These are phyloP conservation scores for Penicillium sp. DNA, from an alignment of 2,329 filamentous ascomycete genomes.

Conservation along the genomic window DNA sequence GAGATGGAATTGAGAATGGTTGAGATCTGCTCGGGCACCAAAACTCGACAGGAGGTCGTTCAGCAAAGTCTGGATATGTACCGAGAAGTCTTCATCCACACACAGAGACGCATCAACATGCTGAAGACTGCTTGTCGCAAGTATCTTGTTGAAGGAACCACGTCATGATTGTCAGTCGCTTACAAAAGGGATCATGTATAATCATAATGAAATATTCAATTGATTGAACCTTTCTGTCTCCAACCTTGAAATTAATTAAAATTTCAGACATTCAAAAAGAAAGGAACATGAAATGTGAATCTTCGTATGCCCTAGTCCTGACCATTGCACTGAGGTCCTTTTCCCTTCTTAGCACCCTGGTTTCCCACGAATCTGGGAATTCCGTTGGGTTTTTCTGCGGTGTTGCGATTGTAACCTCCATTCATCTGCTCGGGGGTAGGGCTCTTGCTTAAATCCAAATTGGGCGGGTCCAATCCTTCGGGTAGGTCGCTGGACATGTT, in stretches of 20 bases:
- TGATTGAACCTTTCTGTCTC: background rate
- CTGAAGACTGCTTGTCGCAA: constrained; percentile 60
- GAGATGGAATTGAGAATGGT: constrained; percentile 99
- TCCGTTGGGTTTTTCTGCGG: background rate
- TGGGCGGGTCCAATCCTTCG: background rate
- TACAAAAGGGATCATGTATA: background rate
- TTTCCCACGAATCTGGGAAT: background rate
- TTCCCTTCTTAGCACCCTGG: background rate
- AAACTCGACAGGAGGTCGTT: constrained; percentile 71
- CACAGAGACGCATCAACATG: constrained; percentile 69
- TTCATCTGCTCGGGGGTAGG: background rate
- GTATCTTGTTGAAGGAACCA: constrained; percentile 50
- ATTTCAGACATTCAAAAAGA: background rate
- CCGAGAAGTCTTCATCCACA: constrained; percentile 78
- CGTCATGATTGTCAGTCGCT: constrained; percentile 13
- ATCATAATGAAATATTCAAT: background rate
- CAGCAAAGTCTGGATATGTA: constrained; percentile 84
- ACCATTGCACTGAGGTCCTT: background rate
- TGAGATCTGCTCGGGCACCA: constrained; percentile 86
- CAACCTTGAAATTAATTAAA: background rate
- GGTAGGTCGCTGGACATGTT: background rate
- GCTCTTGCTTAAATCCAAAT: background rate
- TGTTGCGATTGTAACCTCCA: background rate
- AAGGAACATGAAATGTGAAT: background rate
- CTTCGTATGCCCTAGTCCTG: background rate